These are phyloP conservation scores for Sugiyamaella mastotermitis DNA, from an alignment of 805 yeast species.

Conservation along the genomic window DNA sequence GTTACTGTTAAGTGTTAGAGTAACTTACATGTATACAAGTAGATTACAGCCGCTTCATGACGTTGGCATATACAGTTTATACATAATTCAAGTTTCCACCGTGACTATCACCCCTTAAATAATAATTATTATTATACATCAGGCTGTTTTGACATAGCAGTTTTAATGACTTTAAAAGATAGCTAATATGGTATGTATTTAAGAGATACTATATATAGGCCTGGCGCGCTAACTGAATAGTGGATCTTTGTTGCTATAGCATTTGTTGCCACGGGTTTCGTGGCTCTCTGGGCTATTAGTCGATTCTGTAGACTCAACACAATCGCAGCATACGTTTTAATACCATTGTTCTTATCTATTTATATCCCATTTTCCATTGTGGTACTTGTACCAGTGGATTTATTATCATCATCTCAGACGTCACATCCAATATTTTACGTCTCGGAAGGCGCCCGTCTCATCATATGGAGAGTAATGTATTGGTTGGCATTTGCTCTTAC, in stretches of 20 bases:
- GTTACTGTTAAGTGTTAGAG: too few species aligned
- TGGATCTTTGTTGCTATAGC: slow-evolving; percentile 22
- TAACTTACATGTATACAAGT: too few species aligned
- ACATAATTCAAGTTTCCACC: too few species aligned
- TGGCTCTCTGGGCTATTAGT: slow-evolving; percentile 33
- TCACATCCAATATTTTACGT: slow-evolving; percentile 41
- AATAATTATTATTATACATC: too few species aligned
- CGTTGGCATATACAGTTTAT: too few species aligned
- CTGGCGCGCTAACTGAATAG: slow-evolving; percentile 4
- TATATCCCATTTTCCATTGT: slow-evolving; percentile 72
- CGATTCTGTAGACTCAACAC: slow-evolving; percentile 31
- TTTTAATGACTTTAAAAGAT: too few species aligned
- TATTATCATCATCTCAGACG: slow-evolving; percentile 46
- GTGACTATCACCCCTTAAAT: too few species aligned
- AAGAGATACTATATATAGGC: not conserved
- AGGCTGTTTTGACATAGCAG: too few species aligned
- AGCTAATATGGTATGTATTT: not conserved
- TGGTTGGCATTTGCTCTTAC: slow-evolving; percentile 79
- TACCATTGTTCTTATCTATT: slow-evolving; percentile 52
- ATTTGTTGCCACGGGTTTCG: slow-evolving; percentile 25
- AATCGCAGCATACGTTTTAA: slow-evolving; percentile 39
- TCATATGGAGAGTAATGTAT: slow-evolving; percentile 67
- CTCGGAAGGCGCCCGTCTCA: slow-evolving; percentile 42
- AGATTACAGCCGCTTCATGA: too few species aligned
- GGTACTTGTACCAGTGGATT: slow-evolving; percentile 68